Conservation (phyloP, 2,329 filamentous ascomycete genomes). For the Myriosclerotinia scirpicola region DNA sequence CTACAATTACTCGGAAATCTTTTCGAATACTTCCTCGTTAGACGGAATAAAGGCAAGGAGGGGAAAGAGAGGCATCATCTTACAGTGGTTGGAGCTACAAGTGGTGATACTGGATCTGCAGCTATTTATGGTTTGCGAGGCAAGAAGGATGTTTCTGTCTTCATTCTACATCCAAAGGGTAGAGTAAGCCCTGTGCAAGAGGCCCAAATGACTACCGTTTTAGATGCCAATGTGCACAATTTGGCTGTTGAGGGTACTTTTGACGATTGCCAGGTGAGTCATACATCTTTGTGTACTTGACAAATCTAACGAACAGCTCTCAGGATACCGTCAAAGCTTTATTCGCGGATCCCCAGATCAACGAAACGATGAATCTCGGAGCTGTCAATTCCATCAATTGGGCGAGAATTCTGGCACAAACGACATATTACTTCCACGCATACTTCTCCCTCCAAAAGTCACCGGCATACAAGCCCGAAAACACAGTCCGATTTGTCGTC, state of each 20-base stretch:
- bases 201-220: constrained; percentile 93
- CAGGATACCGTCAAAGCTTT: constrained; percentile 91
- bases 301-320: constrained; percentile 24
- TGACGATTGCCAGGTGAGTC: constrained; percentile 81
- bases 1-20: constrained; percentile 95
- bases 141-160: constrained; percentile 95
- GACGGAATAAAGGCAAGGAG: constrained; percentile 69
- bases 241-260: constrained; percentile 87
- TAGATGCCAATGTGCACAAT: constrained; percentile 91
- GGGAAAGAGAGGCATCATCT: constrained; percentile 68
- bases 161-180: constrained; percentile 91
- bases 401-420: constrained; percentile 92
- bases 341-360: constrained; percentile 82
- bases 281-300: constrained; percentile 4
- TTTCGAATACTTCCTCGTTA: constrained; percentile 82
- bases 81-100: constrained; percentile 83
- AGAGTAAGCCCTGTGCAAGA: constrained; percentile 91
- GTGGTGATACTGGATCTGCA: constrained; percentile 87
- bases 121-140: constrained; percentile 93
- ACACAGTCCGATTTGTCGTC: constrained; percentile 80
- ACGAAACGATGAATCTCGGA: constrained; percentile 77
- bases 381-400: constrained; percentile 98
- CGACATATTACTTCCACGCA: constrained; percentile 93
- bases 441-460: constrained; percentile 79
- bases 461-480: constrained; percentile 59